These are phyloP conservation scores for Ambrosia trifida DNA, from an alignment of 129 eudicot genomes.

Conservation along the genomic window DNA sequence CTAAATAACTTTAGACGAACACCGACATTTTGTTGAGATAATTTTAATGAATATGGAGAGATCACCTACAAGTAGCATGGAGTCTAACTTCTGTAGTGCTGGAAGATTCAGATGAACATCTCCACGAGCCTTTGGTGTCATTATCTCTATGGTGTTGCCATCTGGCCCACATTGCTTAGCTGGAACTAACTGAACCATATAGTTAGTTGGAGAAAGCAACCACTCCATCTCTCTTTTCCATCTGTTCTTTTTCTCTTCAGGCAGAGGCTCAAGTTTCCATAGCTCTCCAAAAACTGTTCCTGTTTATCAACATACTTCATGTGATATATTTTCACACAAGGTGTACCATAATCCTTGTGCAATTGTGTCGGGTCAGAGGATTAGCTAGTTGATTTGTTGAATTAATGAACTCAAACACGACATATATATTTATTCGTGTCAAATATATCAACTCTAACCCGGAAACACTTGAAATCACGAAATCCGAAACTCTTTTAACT, in stretches of 20 bases:
- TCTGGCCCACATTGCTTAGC: conserved; percentile 67
- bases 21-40: conserved; percentile 1
- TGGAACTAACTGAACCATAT: conserved; percentile 93
- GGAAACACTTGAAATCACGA: background rate
- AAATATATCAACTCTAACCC: background rate
- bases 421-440: background rate
- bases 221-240: conserved; percentile 92
- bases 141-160: conserved; percentile 82
- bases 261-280: conserved; percentile 90
- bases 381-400: background rate
- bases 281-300: conserved; percentile 93
- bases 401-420: background rate
- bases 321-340: background rate
- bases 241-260: conserved; percentile 66
- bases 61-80: conserved; percentile 89
- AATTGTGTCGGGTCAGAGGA: background rate
- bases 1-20: conserved; percentile 18
- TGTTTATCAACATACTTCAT: conserved; percentile 32
- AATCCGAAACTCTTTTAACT: background rate
- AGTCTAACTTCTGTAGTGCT: conserved; percentile 79
- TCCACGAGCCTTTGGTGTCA: conserved; percentile 93
- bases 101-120: conserved; percentile 85
- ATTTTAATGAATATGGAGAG: conserved; percentile 22
- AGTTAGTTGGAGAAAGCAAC: conserved; percentile 89
- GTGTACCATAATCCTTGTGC: background rate